phyloP scores from a whole-genome alignment of 441 rosid genomes.

The Raphanus hybrid region DNA sequence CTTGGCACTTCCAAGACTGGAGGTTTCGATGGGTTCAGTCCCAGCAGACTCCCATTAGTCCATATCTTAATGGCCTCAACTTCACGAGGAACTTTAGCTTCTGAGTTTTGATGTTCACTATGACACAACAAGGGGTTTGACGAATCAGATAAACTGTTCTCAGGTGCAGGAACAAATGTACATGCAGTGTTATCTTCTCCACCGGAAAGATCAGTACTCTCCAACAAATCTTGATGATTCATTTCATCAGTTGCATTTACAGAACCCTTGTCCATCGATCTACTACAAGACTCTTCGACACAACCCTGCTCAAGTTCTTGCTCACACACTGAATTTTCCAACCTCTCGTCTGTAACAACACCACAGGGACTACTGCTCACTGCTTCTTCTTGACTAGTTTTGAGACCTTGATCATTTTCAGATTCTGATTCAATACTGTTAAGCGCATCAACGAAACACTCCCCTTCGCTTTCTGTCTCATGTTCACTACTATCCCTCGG shows the following conservation, averaged over 20 bases:
- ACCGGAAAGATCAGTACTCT: constrained; percentile 34
- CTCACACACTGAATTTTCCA: neutral
- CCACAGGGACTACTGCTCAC: constrained; percentile 44
- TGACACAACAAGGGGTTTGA: constrained; percentile 41
- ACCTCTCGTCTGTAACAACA: constrained; percentile 32
- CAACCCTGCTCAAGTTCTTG: too few species aligned
- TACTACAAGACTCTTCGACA: constrained; percentile 37
- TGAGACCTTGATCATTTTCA: constrained; percentile 62
- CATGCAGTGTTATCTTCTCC: constrained; percentile 40
- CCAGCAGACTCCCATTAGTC: constrained; percentile 94
- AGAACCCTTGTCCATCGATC: constrained; percentile 2
- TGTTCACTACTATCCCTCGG: constrained; percentile 34
- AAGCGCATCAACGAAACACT: constrained; percentile 82
- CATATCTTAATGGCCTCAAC: constrained; percentile 61
- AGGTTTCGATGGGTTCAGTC: constrained; percentile 93
- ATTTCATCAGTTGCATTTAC: constrained; percentile 41
- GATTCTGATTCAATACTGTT: constrained; percentile 86
- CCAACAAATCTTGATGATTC: constrained; percentile 39
- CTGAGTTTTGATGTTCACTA: constrained; percentile 49
- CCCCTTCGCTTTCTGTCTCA: constrained; percentile 76
- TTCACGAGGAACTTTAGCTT: constrained; percentile 43
- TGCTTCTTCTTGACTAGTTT: constrained; percentile 58
- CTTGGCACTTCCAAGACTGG: constrained; percentile 69
- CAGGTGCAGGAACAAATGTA: constrained; percentile 44
- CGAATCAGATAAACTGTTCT: constrained; percentile 38